phyloP scores from a whole-genome alignment of 23 red algal species.

The Chondrus crispus region DNA sequence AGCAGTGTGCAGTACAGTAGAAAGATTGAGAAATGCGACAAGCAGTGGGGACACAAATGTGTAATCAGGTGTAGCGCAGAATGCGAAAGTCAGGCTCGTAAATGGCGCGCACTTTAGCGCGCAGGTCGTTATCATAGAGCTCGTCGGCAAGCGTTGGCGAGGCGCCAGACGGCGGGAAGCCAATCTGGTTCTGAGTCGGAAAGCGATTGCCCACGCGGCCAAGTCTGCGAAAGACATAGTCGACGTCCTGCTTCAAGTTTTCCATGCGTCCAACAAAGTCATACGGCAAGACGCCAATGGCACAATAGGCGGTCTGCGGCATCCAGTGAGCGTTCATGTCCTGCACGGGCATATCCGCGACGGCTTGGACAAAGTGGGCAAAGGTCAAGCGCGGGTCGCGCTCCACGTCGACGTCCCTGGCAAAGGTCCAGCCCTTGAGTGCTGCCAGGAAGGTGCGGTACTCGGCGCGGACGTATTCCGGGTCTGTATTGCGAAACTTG shows the following conservation, averaged over 20 bases:
- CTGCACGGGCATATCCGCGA: constrained; percentile 25
- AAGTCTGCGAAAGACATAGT: constrained; percentile 44
- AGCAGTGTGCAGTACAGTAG: background rate
- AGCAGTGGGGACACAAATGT: background rate
- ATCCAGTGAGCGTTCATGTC: constrained; percentile 90
- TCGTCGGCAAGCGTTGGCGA: constrained; percentile 35
- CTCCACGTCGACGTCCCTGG: constrained; percentile 20
- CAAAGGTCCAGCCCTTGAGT: constrained; percentile 60
- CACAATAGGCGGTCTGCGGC: constrained; percentile 75
- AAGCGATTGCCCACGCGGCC: constrained; percentile 32
- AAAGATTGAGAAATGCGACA: background rate
- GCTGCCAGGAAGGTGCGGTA: constrained; percentile 69
- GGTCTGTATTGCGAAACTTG: constrained; percentile 73
- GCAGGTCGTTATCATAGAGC: constrained; percentile 47
- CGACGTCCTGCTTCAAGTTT: constrained; percentile 44
- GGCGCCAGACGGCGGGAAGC: constrained; percentile 77
- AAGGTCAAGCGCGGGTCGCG: constrained; percentile 41
- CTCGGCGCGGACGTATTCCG: constrained; percentile 36
- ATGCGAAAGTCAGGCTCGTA: constrained; percentile 69
- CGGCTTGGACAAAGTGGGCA: constrained; percentile 65
- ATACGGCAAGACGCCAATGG: constrained; percentile 75
- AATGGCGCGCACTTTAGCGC: constrained; percentile 54
- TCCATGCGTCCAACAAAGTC: constrained; percentile 88
- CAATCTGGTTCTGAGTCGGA: constrained; percentile 65
- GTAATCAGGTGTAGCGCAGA: constrained; percentile 37